Evolutionary conservation across 2,329 filamentous ascomycete genomes (phyloP), one percentile per base, ranked within the genome.

Genomic region (Paecilomyces variotii): DNA sequence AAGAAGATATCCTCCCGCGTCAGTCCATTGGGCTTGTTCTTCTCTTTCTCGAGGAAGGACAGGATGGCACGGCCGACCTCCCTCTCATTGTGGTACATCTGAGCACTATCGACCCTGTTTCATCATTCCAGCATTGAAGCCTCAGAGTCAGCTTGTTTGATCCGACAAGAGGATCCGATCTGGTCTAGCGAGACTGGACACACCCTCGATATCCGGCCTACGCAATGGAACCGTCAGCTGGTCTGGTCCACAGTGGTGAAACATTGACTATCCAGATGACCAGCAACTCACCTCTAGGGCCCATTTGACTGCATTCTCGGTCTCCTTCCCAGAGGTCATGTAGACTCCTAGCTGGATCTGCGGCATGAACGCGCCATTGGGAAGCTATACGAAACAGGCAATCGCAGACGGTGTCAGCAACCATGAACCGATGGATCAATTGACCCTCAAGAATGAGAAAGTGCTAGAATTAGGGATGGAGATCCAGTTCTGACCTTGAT

Each of bases 261-360:
- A 14, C 24, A 19, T n/a, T 7, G 5, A 45, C 35, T 19, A 19
- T 45, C 35, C 35, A 19, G 35, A 19, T 45, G 12, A 19, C 14
- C 12, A 25, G 14, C 26, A 24, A 14, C 80, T 78, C 60, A 78
- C 79, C 56, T 78, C 75, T 1, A 89, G 76, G 9, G 81, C 86
- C 72, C 76, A 82, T 53, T 74, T 75, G 1, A 90, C 84, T 1
- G 87, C 79, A 27, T 77, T 71, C 9, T 75, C 77, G 19, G 84
- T 85, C 67, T 89, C 85, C 27, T 70, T 70, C 1, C 86, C 84
- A 2, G 81, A 83, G 72, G 88, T 88, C 75, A 87, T 79, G 74
- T 91, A 91, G 10, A 91, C 83, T 3, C 88, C 88, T 1, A 91
- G 81, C 63, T 91, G 88, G 64, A 91, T 84, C 65, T 82, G 83